Percentiles rank a stretch among this genome's conserved stretches.
These are phyloP conservation scores for Paracorniculantispora psalliotae DNA, from an alignment of 2,329 filamentous ascomycete species.

Conservation along the genomic window DNA sequence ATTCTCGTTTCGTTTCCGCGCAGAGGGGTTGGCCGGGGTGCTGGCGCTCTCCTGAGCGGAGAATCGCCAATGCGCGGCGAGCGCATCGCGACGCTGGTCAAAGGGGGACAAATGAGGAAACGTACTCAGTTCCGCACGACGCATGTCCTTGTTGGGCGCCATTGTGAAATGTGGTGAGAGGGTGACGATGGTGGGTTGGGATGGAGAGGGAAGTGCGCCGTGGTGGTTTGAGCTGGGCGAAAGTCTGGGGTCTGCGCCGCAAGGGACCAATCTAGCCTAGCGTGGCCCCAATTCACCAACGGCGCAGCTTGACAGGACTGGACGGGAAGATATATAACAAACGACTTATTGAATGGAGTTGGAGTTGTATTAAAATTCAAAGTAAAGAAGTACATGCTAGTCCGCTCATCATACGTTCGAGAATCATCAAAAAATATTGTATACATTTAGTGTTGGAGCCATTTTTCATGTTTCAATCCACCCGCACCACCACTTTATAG, in stretches of 20 bases:
- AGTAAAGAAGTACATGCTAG: neutral
- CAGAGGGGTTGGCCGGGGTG: neutral
- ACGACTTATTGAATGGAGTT: no score
- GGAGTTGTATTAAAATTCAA: neutral
- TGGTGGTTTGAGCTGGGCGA: neutral
- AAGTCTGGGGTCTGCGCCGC: neutral
- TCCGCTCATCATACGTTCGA: neutral
- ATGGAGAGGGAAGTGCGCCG: neutral
- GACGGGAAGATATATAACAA: no score
- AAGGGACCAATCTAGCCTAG: neutral
- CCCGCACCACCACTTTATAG: slow-evolving; percentile 61
- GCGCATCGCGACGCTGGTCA: neutral
- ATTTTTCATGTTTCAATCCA: slow-evolving; percentile 37
- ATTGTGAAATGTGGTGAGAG: slow-evolving; percentile 35
- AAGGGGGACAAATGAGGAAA: no score
- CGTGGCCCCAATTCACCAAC: neutral
- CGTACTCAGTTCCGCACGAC: slow-evolving; percentile 67
- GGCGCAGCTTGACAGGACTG: no score
- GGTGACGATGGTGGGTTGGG: neutral
- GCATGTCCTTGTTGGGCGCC: slow-evolving; percentile 71
- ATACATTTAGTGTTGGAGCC: slow-evolving; percentile 4
- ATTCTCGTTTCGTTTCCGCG: neutral
- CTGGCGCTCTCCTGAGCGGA: neutral
- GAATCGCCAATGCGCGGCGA: neutral
- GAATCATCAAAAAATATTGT: neutral